Evolutionary conservation across 331 rosid genomes (phyloP), one percentile per base, ranked within the genome.

Genomic region (Stylosanthes scabra): DNA sequence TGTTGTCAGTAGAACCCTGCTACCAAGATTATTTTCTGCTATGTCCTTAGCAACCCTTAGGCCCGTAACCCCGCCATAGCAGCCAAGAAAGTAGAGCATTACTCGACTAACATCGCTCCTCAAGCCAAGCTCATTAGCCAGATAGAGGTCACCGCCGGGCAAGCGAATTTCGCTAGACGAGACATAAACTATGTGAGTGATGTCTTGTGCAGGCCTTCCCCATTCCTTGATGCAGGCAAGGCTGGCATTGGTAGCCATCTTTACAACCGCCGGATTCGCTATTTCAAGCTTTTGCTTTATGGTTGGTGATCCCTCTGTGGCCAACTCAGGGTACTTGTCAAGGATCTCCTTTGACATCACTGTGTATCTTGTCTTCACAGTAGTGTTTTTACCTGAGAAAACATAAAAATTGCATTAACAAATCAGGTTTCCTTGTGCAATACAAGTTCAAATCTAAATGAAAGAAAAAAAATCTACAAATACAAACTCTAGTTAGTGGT

Each of bases 351-450:
- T 95, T 15, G 89, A 90, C 99, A 95, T 95, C 27, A 95, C 97
- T 55, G 99, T 95, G 86, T 95, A 92, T 47, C 99, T 88, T 8
- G 96, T 95, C 91, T 87, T 91, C 83, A 95, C 98, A 6, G 99
- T 95, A 4, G 98, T 95, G 59, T 93, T 95, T 81, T 88, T 92
- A 57, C 99, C 99, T 95, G 49, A 3, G 6, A 73, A 68, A 75
- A 39, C 11, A 29, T 47, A 28, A 61, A 20, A 61, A 15, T 27
- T 3, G 49, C 49, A 10, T 60, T 39, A n/a, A 37, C 66, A 37
- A 37, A 59, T 34, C 9, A 9, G 15, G 11, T 20, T 27, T 70
- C 5, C 14, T 42, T 41, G 40, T 41, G 2, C 41, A 31, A 31
- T 31, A 11, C 55, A 40, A 12, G 41, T 41, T 42, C 51, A 70